Evolutionary conservation across 192 early-diverging fungal species (phyloP), one percentile per base, ranked within the genome.

Genomic region (Coemansia sp.): DNA sequence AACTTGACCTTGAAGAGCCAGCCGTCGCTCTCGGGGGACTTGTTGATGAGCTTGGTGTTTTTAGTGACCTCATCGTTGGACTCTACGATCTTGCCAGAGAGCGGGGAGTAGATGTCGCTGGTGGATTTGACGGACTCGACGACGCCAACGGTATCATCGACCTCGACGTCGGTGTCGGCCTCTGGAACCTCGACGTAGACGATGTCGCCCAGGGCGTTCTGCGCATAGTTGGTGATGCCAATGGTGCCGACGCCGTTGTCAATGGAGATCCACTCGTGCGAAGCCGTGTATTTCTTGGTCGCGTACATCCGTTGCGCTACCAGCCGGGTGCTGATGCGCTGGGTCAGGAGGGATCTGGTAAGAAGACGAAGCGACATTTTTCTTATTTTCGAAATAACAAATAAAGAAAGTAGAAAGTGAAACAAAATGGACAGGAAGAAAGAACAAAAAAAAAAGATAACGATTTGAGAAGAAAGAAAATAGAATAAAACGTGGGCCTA

Each of bases 61-160:
- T 81, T 80, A 36, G 62, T 73, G 53, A 98, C 85, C 0, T 38
- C 62, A 11, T 68, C 58, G 79, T 98, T 98, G 71, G 88, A 85
- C 58, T 88, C 91, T 50, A 92, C 83, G 60, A 98, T 85, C 59
- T 89, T 85, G 59, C 96, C 96, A 56, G 84, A 75, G 29, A 94
- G 76, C 60, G 96, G 96, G 23, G 94, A 84, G 70, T 91, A 94
- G 43, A 98, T 89, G 63, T 98, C 96, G 63, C 85, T 88, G 48
- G 94, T 92, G 58, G 96, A 95, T 87, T 98, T 98, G 72, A 98
- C 96, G 40, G 88, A 91, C 79, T 98, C 96, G 52, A 98, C 90
- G 40, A 89, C 89, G 63, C 91, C 89, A n/a, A 94, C 83, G 59
- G 70, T 46, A 2, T 87, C 90, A 84, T 74, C 69, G 22, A 53